phyloP scores from a whole-genome alignment of 345 rosid species.

The Salix caprea region DNA sequence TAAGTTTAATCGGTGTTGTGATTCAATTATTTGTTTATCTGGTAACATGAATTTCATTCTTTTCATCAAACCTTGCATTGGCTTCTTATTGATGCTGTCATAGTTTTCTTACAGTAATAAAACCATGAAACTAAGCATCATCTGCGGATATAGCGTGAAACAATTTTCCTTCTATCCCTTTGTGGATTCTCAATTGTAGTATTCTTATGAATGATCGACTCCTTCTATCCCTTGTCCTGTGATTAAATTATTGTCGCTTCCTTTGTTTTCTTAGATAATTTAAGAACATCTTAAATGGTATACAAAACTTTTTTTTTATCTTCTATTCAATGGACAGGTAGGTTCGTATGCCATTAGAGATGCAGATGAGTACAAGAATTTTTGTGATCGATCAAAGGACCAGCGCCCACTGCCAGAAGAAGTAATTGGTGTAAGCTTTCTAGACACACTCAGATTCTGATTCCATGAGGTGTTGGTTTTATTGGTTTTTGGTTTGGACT shows the following conservation, averaged over 20 bases:
- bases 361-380: constrained; percentile 79
- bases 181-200: background rate
- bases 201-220: background rate
- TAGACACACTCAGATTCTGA: background rate
- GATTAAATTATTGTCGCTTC: background rate
- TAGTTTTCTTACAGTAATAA: background rate
- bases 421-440: constrained; percentile 70
- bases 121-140: background rate
- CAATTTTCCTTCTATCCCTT: background rate
- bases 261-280: background rate
- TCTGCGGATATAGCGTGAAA: background rate
- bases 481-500: background rate
- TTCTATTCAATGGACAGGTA: constrained; percentile 38
- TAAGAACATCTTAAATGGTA: background rate
- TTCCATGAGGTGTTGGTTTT: background rate
- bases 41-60: background rate
- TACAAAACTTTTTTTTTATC: background rate
- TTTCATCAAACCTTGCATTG: background rate
- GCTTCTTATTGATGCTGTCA: background rate
- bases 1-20: too few species aligned
- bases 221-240: too few species aligned
- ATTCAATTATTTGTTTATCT: too few species aligned
- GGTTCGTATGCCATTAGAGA: constrained; percentile 79
- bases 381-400: constrained; percentile 78
- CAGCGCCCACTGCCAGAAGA: constrained; percentile 89